Base-by-base conservation (phyloP, 2,329 filamentous ascomycete species). In the Fusarium annulatum region DNA sequence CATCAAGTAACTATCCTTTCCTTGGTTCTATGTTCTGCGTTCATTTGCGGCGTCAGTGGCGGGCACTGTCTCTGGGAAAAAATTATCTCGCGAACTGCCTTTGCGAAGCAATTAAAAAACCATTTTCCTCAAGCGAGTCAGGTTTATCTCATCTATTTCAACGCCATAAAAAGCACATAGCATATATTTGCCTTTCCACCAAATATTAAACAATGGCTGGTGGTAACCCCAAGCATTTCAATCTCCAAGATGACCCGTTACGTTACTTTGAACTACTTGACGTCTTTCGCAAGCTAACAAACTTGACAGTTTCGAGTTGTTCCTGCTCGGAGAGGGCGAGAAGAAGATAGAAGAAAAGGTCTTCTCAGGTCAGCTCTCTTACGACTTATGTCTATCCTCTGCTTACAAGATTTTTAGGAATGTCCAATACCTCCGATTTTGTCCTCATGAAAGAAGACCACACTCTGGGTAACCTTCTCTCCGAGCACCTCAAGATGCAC, bases 401-500 rank as follows among this genome's bases (percentile, higher is more conserved):
- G 51, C 71, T 73, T 41, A 70, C 43, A 18, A 18, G n/a, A 36
- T 33, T 36, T 18, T 30, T 18, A 80, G 95, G 94, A 80, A 95
- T 97, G 81, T 94, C 96, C 28, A 97, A 97, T 81, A 95, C 94
- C n/a, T 93, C 94, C 15, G 93, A 98, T 83, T 99, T 99, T 85
- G 91, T 94, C 67, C 91, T 99, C 84, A 94, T 94, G 84, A 98
- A 98, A 83, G 96, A 99, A 83, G 96, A 99, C 78, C 96, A 98
- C 84, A 98, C 96, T 2, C 89, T 99, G 33, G 96, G 92, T 77
- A 98, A 99, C 82, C 88, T 99, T 63, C 88, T 99, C 64, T 90
- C 93, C 53, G 92, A 94, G 79, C 94, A 96, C 78, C 92, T 99
- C 64, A 91, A 96, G 85, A 91, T 93, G 81, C 93, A 94, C 78